These are phyloP conservation scores for Drosera spatulata DNA, from an alignment of 179 eudicot species.

Conservation along the genomic window DNA sequence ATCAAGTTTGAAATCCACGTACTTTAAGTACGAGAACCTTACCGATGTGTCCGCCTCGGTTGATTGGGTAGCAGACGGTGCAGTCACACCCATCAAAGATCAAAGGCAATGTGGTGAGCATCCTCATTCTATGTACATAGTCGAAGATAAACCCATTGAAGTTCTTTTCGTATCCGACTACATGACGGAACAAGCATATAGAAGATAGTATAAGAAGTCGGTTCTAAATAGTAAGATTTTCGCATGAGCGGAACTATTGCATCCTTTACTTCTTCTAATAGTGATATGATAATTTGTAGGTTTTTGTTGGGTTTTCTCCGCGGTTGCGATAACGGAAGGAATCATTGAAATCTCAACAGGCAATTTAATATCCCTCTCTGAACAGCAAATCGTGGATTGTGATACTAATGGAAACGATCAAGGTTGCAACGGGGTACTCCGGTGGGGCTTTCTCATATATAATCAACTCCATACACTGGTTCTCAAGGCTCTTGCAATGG, in stretches of 20 bases:
- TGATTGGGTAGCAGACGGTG: conserved; percentile 31
- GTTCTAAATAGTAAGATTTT: too few species aligned
- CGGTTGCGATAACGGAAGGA: conserved; percentile 29
- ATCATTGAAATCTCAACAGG: conserved; percentile 13
- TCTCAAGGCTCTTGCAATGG: conserved; percentile 11
- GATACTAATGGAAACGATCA: conserved; percentile 1
- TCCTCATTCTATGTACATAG: too few species aligned
- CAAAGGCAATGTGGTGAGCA: conserved; percentile 32
- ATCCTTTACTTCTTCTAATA: too few species aligned
- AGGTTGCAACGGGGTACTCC: conserved; percentile 19
- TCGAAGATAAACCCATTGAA: too few species aligned
- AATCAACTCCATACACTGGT: conserved; percentile 10
- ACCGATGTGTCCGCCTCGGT: conserved; percentile 14
- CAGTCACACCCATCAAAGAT: conserved; percentile 26
- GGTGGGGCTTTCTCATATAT: conserved; percentile 19
- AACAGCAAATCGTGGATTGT: conserved; percentile 28
- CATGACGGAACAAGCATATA: too few species aligned
- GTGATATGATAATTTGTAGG: background rate
- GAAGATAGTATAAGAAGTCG: too few species aligned
- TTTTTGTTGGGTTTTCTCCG: conserved; percentile 23
- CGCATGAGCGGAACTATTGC: too few species aligned
- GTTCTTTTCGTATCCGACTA: too few species aligned
- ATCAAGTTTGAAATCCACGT: conserved; percentile 1
- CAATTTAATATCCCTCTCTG: conserved; percentile 18
- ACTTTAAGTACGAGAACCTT: conserved; percentile 11